Evolutionary conservation across 352 stramenopile genomes (phyloP).

Genomic region (Globisporangium cylindrosporum): DNA sequence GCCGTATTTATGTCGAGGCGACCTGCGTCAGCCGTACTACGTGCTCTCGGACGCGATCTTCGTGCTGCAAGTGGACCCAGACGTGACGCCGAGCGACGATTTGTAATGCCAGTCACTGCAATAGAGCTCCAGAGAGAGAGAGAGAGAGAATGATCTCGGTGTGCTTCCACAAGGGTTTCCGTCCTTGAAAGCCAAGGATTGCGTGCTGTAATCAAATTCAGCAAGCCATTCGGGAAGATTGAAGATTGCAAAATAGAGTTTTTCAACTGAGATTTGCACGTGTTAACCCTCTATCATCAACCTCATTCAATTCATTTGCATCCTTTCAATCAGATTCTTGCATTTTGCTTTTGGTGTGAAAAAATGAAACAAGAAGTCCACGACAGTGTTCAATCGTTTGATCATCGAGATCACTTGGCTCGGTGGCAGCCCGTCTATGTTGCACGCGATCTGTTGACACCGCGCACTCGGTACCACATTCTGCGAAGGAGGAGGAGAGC

Average conservation of each 20-base stretch:
- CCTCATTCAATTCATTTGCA: neutral
- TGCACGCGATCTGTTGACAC: neutral
- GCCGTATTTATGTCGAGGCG: slow-evolving; percentile 78
- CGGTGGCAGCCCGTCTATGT: neutral
- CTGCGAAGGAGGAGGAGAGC: neutral
- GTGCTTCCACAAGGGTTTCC: neutral
- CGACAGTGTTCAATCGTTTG: neutral
- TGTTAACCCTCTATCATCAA: neutral
- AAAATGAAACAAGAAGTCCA: neutral
- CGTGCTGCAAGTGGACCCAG: slow-evolving; percentile 56
- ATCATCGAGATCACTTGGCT: neutral
- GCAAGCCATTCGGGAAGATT: neutral
- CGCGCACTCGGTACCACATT: neutral
- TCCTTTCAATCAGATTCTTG: neutral
- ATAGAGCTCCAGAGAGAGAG: neutral
- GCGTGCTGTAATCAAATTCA: neutral
- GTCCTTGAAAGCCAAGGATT: neutral
- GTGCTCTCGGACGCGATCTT: slow-evolving; percentile 85
- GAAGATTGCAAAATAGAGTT: neutral
- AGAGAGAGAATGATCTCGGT: neutral
- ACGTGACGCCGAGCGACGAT: slow-evolving; percentile 3
- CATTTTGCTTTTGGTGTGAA: neutral
- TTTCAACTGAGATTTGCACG: neutral
- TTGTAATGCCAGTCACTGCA: neutral
- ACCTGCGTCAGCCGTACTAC: slow-evolving; percentile 80